These are phyloP conservation scores for Gelatoporia subvermispora DNA, from an alignment of 768 basidiomycete species.

Conservation along the genomic window DNA sequence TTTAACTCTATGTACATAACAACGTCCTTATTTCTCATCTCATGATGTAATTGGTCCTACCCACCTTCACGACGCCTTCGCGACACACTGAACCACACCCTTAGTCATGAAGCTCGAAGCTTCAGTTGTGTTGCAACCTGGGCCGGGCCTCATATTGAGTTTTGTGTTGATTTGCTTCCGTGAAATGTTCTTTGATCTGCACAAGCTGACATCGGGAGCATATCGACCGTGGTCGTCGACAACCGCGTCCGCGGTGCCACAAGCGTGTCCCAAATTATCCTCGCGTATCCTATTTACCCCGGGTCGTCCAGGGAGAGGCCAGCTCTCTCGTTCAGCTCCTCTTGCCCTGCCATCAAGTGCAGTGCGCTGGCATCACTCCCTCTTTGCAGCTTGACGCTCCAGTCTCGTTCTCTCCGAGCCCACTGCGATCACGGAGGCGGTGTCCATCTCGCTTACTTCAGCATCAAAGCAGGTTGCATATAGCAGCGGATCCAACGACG, in stretches of 20 bases:
- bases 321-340: too few relatives aligned
- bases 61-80: not conserved
- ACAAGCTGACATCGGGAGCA: not conserved
- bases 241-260: not conserved
- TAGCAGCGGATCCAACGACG: too few relatives aligned
- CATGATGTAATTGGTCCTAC: not conserved
- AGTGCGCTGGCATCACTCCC: not conserved
- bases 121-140: too few relatives aligned
- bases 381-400: not conserved
- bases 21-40: not conserved
- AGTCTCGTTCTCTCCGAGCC: not conserved
- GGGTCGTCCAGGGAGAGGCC: too few relatives aligned
- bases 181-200: not conserved
- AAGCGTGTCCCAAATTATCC: not conserved
- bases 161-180: not conserved
- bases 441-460: not conserved
- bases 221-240: not conserved
- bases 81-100: not conserved
- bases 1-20: constrained; percentile 1
- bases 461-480: not conserved
- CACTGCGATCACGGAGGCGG: not conserved
- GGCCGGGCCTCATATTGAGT: too few relatives aligned
- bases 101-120: not conserved
- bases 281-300: not conserved
- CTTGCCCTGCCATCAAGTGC: too few relatives aligned